phyloP scores from a whole-genome alignment of 345 rosid species.

The Aquilaria sinensis region DNA sequence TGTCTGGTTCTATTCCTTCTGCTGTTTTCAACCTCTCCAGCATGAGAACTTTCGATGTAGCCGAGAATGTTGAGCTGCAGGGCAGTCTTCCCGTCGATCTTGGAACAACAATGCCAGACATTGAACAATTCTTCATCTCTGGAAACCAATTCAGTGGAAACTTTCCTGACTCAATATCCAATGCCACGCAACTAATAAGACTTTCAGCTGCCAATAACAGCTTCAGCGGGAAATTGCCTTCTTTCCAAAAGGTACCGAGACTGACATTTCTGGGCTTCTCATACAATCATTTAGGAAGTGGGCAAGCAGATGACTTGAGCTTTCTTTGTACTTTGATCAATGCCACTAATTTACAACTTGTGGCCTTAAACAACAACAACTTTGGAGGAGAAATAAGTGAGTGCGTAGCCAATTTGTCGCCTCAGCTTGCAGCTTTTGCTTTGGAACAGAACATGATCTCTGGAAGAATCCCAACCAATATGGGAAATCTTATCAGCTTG shows the following conservation, averaged over 20 bases:
- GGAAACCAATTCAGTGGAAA: slow-evolving; percentile 9
- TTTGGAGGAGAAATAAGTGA: slow-evolving; percentile 9
- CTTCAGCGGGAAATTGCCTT: slow-evolving; percentile 11
- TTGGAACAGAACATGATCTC: slow-evolving; percentile 1
- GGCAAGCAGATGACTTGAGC: background rate
- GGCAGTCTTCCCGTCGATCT: slow-evolving; percentile 11
- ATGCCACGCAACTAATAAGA: background rate
- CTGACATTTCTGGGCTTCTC: background rate
- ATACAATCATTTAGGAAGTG: background rate
- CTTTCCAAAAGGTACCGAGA: background rate
- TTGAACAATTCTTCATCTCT: background rate
- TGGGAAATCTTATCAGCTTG: slow-evolving; percentile 10
- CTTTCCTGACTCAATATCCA: slow-evolving; percentile 14
- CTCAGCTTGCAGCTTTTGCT: background rate
- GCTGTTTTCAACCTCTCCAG: slow-evolving; percentile 19
- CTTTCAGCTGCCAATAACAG: slow-evolving; percentile 2
- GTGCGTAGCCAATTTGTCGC: slow-evolving; percentile 11
- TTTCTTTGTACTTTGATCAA: slow-evolving; percentile 15
- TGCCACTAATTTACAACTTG: background rate
- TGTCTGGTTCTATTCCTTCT: slow-evolving; percentile 16
- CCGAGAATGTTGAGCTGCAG: background rate
- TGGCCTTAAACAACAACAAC: slow-evolving; percentile 1
- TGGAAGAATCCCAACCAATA: slow-evolving; percentile 6
- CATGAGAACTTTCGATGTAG: background rate
- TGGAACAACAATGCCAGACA: slow-evolving; percentile 3